Evolutionary conservation across 805 yeast genomes (phyloP).

Genomic region (Starmerella floricola): DNA sequence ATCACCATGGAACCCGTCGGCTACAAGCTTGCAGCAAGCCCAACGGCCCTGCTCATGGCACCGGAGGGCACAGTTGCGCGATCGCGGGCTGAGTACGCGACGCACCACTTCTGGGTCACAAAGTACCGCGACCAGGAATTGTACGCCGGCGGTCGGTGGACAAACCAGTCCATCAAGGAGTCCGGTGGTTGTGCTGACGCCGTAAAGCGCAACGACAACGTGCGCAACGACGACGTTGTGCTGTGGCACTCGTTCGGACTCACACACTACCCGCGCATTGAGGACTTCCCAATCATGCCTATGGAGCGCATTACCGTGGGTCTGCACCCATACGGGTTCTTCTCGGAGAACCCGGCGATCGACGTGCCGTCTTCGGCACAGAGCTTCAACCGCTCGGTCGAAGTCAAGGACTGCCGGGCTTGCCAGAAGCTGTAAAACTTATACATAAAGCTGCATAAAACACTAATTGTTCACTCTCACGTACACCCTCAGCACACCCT

Average conservation of each 20-base stretch:
- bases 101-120: slow-evolving; percentile 71
- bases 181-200: slow-evolving; percentile 30
- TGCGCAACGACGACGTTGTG: slow-evolving; percentile 55
- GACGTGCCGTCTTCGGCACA: slow-evolving; percentile 62
- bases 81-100: slow-evolving; percentile 61
- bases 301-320: slow-evolving; percentile 59
- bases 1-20: slow-evolving; percentile 60
- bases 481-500: too few species aligned
- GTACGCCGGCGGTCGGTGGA: slow-evolving; percentile 74
- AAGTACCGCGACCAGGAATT: slow-evolving; percentile 58
- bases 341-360: slow-evolving; percentile 65
- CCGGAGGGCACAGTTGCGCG: slow-evolving; percentile 48
- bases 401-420: slow-evolving; percentile 19
- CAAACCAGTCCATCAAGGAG: slow-evolving; percentile 66
- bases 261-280: slow-evolving; percentile 70
- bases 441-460: background rate
- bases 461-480: too few species aligned
- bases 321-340: slow-evolving; percentile 60
- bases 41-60: slow-evolving; percentile 63
- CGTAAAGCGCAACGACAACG: slow-evolving; percentile 39
- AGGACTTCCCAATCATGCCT: slow-evolving; percentile 85
- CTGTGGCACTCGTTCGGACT: slow-evolving; percentile 74
- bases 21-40: slow-evolving; percentile 60
- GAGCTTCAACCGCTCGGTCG: slow-evolving; percentile 48
- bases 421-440: slow-evolving; percentile 28